These are phyloP conservation scores for Pseudonitzschia multistriata DNA, from an alignment of 108 stramenopile genomes.

Conservation along the genomic window DNA sequence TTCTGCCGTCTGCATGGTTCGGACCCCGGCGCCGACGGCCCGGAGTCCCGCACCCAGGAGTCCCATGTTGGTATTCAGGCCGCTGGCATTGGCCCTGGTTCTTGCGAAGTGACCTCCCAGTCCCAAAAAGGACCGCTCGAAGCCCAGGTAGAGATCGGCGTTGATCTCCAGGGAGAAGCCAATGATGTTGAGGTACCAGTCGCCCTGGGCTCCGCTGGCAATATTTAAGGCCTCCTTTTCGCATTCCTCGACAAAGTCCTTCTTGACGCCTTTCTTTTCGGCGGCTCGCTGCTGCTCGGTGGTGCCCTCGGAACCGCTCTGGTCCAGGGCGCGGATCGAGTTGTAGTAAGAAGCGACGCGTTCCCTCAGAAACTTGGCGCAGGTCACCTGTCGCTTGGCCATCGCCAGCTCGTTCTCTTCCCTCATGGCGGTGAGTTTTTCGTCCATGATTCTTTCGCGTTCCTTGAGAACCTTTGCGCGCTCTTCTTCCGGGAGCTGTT, in stretches of 20 bases:
- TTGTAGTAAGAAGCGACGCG: slow-evolving; percentile 35
- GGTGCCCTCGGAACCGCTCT: neutral
- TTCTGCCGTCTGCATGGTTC: slow-evolving; percentile 78
- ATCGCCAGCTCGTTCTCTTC: slow-evolving; percentile 56
- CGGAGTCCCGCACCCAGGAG: slow-evolving; percentile 69
- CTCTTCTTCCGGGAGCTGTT: slow-evolving; percentile 25
- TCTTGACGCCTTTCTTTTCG: slow-evolving; percentile 8
- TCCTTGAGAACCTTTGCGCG: slow-evolving; percentile 21
- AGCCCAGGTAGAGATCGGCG: slow-evolving; percentile 76
- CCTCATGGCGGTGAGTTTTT: slow-evolving; percentile 19
- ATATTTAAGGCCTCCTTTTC: slow-evolving; percentile 71
- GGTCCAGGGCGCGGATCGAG: neutral
- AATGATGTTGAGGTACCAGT: slow-evolving; percentile 69
- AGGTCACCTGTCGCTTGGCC: slow-evolving; percentile 72
- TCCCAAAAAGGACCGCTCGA: slow-evolving; percentile 65
- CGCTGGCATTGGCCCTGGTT: slow-evolving; percentile 55
- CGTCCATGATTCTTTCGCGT: slow-evolving; percentile 22
- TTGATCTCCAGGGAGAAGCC: slow-evolving; percentile 73
- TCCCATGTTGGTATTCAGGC: slow-evolving; percentile 51
- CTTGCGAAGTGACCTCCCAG: slow-evolving; percentile 72
- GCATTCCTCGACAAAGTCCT: slow-evolving; percentile 32
- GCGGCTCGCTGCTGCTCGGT: neutral
- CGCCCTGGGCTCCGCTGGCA: slow-evolving; percentile 70
- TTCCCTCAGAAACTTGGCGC: slow-evolving; percentile 56
- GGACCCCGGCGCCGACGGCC: slow-evolving; percentile 63